Percentiles rank a stretch among this genome's conserved stretches.
Evolutionary conservation across 352 stramenopile genomes (phyloP).

Genomic region (Phytophthora multivora): DNA sequence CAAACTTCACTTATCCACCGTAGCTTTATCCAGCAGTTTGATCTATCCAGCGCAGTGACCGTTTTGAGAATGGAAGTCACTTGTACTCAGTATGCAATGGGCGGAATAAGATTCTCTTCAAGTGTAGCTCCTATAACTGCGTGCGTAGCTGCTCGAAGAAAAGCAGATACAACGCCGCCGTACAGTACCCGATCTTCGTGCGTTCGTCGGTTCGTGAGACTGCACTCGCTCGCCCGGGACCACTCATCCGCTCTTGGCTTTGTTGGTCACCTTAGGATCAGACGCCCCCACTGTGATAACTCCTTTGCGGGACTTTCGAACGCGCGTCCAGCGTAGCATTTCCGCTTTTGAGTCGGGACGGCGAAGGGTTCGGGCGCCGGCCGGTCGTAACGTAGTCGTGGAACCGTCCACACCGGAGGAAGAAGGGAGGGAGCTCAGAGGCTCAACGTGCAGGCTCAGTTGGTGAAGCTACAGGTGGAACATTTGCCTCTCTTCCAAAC

Average conservation of each 20-base stretch:
- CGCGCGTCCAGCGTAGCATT: constrained; percentile 18
- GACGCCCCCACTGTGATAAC: neutral
- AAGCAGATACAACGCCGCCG: constrained; percentile 2
- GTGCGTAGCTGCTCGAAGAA: neutral
- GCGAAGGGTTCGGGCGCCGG: constrained; percentile 2
- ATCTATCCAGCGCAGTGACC: neutral
- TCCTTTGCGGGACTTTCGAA: constrained; percentile 6
- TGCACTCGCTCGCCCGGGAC: neutral
- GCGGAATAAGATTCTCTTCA: constrained; percentile 19
- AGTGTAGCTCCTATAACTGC: neutral
- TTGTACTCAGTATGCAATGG: neutral
- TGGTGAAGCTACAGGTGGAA: constrained; percentile 17
- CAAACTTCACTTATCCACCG: neutral
- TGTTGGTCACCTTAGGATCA: constrained; percentile 22
- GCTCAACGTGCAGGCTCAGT: constrained; percentile 7
- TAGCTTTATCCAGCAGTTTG: neutral
- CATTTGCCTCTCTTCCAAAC: neutral
- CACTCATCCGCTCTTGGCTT: constrained; percentile 19
- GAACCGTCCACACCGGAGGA: neutral
- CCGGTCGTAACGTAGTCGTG: neutral
- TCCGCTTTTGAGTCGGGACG: constrained; percentile 5
- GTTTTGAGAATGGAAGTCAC: neutral
- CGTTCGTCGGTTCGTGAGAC: constrained; percentile 3
- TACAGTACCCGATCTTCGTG: constrained; percentile 14
- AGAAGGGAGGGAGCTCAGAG: constrained; percentile 6